Evolutionary conservation across 805 yeast species (phyloP).

Genomic region (Hanseniaspora hatyaiensis): DNA sequence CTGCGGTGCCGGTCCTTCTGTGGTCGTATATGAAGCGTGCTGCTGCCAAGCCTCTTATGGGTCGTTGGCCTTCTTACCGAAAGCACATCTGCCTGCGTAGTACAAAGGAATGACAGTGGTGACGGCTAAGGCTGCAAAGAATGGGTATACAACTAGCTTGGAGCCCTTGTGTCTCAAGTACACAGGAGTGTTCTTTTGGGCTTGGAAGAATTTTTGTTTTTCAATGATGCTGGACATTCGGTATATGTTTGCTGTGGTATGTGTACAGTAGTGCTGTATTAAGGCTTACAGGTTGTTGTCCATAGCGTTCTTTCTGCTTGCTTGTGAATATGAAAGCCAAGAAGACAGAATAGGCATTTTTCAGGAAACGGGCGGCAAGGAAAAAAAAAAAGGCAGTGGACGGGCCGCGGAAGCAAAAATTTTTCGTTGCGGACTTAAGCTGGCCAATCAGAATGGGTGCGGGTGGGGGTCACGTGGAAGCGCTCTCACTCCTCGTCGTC

Average conservation of each 20-base stretch:
- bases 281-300: too few species aligned
- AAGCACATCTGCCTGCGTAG: conserved; percentile 61
- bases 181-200: conserved; percentile 41
- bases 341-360: too few species aligned
- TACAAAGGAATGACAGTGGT: conserved; percentile 54
- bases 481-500: conserved; percentile 11
- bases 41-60: neutral
- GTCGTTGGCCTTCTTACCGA: conserved; percentile 47
- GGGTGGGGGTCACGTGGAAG: too few species aligned
- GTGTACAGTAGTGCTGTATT: too few species aligned
- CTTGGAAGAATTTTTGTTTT: conserved; percentile 49
- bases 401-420: too few species aligned
- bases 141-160: conserved; percentile 63
- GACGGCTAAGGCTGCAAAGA: conserved; percentile 59
- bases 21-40: too few species aligned
- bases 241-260: conserved; percentile 5
- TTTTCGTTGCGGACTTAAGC: too few species aligned
- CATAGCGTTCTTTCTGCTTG: conserved; percentile 11
- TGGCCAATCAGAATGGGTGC: too few species aligned
- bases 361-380: too few species aligned
- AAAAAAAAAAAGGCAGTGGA: too few species aligned
- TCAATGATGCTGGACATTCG: conserved; percentile 43
- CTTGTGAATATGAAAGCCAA: neutral
- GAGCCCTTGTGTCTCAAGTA: conserved; percentile 58
- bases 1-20: too few species aligned